phyloP scores from a whole-genome alignment of 2,329 filamentous ascomycete genomes.

The Talaromyces sp. region DNA sequence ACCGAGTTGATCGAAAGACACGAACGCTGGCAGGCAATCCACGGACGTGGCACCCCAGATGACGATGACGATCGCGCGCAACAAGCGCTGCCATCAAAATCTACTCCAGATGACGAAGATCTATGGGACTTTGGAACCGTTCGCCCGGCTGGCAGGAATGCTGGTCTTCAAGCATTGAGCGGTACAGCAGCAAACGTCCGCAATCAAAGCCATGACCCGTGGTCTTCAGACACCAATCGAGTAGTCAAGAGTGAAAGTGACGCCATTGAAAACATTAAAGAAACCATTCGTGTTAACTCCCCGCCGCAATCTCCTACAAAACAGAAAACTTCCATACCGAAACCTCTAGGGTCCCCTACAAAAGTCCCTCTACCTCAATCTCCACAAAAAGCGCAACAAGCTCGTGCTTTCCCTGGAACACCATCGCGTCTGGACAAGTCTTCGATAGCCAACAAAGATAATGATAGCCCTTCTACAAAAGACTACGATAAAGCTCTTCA shows the following conservation, averaged over 20 bases:
- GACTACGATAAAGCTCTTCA: conserved; percentile 44
- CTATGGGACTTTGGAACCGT: conserved; percentile 99
- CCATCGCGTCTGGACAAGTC: conserved; percentile 40
- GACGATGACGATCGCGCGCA: conserved; percentile 54
- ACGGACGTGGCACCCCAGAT: conserved; percentile 69
- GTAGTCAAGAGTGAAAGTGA: conserved; percentile 1
- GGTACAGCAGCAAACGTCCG: conserved; percentile 77
- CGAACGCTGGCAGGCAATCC: conserved; percentile 77
- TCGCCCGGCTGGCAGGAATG: conserved; percentile 66
- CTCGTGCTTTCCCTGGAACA: conserved; percentile 50
- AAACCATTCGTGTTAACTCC: conserved; percentile 47
- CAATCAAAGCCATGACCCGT: conserved; percentile 52
- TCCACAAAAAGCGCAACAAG: conserved; percentile 52
- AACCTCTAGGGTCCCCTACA: conserved; percentile 50
- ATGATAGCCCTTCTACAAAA: conserved; percentile 35
- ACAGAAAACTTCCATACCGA: conserved; percentile 37
- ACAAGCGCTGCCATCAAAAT: conserved; percentile 29
- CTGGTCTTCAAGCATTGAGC: conserved; percentile 69
- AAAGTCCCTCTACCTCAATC: conserved; percentile 61
- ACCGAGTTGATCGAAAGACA: conserved; percentile 93
- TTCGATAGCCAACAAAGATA: conserved; percentile 25
- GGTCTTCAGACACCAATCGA: not conserved
- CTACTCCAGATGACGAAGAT: conserved; percentile 67
- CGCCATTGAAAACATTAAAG: conserved; percentile 31
- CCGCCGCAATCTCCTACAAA: conserved; percentile 58